Base-by-base conservation (phyloP, 352 stramenopile species). In the Phytophthora fragariae region DNA sequence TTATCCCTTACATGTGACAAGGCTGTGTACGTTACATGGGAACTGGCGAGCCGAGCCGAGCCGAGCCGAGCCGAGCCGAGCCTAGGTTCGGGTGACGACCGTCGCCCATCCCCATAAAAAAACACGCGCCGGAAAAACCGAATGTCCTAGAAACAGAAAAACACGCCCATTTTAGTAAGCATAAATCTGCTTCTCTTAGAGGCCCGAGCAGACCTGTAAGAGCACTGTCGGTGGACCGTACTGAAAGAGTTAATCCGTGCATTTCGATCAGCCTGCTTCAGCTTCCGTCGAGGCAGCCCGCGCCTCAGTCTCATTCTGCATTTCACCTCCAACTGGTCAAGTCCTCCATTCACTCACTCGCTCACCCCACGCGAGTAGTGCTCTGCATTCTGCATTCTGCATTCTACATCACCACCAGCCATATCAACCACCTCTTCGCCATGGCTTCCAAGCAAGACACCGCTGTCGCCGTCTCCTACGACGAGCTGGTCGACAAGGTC, bases 401-500 rank as follows among this genome's bases (percentile, higher is more conserved):
- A 27, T n/a, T 29, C 6, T 7, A 17, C 52, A 58, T 15, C 27
- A 58, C 8, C 52, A 58, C 27, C 4, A 12, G 1, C 52, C 14
- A 24, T 24, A 33, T 9, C 21, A 56, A 37, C 52, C 7, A 24
- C 21, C 15, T 41, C 41, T 11, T 56, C 58, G 33, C 31, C 58
- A 65, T 65, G 58, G 11, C 41, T 31, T 65, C 58, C 58, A 65
- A 52, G 11, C 44, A 65, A 65, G 58, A 65, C 41, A 39, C 35
- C 24, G 24, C 24, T 27, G 24, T 27, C 24, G 24, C 24, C 41
- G 17, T 53, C 47, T 31, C 65, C 3, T 67, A 57, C 59, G 53
- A 74, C 59, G 67, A 74, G 17, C 46, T 73, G 19, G 21, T 61
- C 10, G 68, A 71, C 61, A 75, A 75, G 68, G 35, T 59, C 46